Conservation (phyloP, 352 stramenopile species). For the Pythium dissimile region DNA sequence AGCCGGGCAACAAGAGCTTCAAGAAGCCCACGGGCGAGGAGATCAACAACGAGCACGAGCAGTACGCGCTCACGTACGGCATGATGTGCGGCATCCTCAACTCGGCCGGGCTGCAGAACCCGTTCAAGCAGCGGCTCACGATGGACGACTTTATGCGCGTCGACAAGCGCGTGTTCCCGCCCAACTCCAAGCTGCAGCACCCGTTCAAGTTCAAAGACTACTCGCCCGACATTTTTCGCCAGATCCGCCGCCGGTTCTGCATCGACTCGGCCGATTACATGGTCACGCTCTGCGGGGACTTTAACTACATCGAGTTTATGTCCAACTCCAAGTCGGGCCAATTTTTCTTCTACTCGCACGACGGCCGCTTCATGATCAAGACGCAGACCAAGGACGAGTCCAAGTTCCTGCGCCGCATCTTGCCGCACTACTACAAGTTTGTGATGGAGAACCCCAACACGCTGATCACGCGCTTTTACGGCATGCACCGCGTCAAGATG, state of each 20-base stretch:
- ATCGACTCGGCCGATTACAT: conserved; percentile 88
- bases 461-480: conserved; percentile 96
- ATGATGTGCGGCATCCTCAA: conserved; percentile 98
- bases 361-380: conserved; percentile 98
- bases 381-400: conserved; percentile 98
- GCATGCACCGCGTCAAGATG: conserved; percentile 98
- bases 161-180: conserved; percentile 73
- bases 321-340: conserved; percentile 98
- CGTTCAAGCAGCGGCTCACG: conserved; percentile 76
- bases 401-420: conserved; percentile 96
- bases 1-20: conserved; percentile 48
- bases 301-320: conserved; percentile 99
- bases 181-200: conserved; percentile 71
- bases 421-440: conserved; percentile 98
- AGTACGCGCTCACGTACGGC: conserved; percentile 97
- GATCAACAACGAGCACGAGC: conserved; percentile 89
- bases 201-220: conserved; percentile 94
- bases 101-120: conserved; percentile 85
- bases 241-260: conserved; percentile 69
- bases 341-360: conserved; percentile 99
- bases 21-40: conserved; percentile 70
- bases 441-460: conserved; percentile 97
- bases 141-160: conserved; percentile 92
- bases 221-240: conserved; percentile 80
- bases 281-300: conserved; percentile 90